Evolutionary conservation across 495 filamentous ascomycete genomes (phyloP).

Genomic region (Tuber magnatum): DNA sequence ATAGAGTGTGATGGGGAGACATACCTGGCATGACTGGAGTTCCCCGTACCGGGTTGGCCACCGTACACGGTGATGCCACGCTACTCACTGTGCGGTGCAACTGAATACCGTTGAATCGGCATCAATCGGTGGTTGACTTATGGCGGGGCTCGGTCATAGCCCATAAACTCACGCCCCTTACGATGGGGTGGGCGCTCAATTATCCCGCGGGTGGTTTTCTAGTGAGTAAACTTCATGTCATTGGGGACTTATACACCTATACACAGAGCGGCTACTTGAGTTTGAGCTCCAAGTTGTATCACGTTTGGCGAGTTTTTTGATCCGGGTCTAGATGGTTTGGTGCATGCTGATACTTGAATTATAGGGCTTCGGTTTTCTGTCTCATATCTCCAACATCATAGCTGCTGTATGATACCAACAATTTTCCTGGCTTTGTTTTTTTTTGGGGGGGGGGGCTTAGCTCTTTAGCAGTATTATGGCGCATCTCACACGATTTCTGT

Average conservation of each 20-base stretch:
- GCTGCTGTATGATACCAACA: background rate
- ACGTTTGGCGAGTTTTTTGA: background rate
- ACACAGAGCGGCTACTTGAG: too few species aligned
- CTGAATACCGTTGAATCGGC: background rate
- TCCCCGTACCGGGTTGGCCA: too few species aligned
- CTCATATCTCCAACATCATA: background rate
- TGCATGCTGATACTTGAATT: background rate
- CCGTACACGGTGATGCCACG: too few species aligned
- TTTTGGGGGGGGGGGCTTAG: background rate
- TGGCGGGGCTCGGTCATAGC: too few species aligned
- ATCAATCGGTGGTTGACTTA: background rate
- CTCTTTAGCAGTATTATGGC: background rate
- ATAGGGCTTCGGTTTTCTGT: background rate
- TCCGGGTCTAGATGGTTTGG: too few species aligned
- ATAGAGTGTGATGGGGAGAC: too few species aligned
- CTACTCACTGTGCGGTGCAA: too few species aligned
- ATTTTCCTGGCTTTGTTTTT: background rate
- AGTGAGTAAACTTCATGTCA: background rate
- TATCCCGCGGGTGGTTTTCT: too few species aligned
- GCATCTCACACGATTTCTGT: too few species aligned
- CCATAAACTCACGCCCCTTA: background rate
- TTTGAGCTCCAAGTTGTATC: background rate
- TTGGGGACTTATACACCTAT: background rate
- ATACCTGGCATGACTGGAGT: too few species aligned
- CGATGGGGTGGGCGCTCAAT: background rate